These are phyloP conservation scores for Aureobasidium sp. DNA, from an alignment of 2,329 filamentous ascomycete genomes.

Conservation along the genomic window DNA sequence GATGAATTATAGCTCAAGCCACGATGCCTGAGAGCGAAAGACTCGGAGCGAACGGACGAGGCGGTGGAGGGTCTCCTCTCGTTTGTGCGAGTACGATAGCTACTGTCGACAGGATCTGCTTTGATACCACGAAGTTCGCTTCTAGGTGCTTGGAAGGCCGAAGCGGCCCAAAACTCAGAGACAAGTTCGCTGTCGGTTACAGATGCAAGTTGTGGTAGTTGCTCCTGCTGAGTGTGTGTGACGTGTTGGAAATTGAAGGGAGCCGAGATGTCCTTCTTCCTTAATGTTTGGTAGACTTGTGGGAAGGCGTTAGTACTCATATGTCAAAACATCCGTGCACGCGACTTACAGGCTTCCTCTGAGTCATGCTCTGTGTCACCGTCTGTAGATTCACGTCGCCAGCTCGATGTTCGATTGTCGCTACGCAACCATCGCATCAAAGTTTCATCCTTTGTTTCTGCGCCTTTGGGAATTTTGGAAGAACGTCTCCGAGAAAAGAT, in stretches of 20 bases:
- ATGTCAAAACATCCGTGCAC: slow-evolving; percentile 3
- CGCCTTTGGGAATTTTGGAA: neutral
- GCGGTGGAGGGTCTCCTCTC: slow-evolving; percentile 2
- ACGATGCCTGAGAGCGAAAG: neutral
- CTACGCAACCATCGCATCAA: slow-evolving; percentile 14
- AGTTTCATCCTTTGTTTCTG: slow-evolving; percentile 8
- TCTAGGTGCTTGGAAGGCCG: slow-evolving; percentile 42
- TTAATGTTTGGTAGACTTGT: slow-evolving; percentile 16
- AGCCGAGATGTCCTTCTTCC: slow-evolving; percentile 47
- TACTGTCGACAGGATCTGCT: slow-evolving; percentile 35
- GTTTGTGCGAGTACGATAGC: neutral
- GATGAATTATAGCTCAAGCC: neutral
- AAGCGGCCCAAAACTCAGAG: slow-evolving; percentile 45
- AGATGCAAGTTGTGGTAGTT: slow-evolving; percentile 44
- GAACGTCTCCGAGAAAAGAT: slow-evolving; percentile 11
- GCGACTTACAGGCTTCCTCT: slow-evolving; percentile 6
- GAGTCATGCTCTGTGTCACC: slow-evolving; percentile 1
- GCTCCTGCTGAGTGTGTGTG: slow-evolving; percentile 48
- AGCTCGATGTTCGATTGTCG: neutral
- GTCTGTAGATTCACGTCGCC: neutral
- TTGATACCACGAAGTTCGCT: slow-evolving; percentile 44
- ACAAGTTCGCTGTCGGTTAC: slow-evolving; percentile 43
- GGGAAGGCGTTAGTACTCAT: neutral
- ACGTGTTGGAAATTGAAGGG: slow-evolving; percentile 59
- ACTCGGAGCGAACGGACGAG: neutral